Evolutionary conservation across 345 rosid genomes (phyloP), one percentile per base, ranked within the genome.

Genomic region (Sonneratia alba): DNA sequence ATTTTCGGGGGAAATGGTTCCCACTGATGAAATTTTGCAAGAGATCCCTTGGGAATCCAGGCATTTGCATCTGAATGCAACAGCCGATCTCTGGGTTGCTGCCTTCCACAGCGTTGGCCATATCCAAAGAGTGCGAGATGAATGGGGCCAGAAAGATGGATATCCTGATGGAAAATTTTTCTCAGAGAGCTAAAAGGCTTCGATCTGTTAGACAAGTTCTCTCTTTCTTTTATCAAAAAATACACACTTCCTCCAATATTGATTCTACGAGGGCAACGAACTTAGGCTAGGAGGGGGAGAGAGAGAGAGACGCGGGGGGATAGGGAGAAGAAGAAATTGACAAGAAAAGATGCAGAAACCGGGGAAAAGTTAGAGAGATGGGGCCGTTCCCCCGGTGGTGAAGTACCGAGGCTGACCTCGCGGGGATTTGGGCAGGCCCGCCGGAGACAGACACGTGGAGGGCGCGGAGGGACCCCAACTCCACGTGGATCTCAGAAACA

Each of bases 361-460:
- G 36, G 66, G 19, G 38, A 34, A 15, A 62, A 34, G 66, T n/a
- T 32, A 37, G 19, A 34, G 37, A 34, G 66, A 34, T 11, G 16
- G 66, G 66, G 37, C 14, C 24, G 51, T 47, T 47, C 11, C 22
- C 4, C 22, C 4, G 57, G 22, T 47, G 51, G 13, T 7, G 32
- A n/a, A 57, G n/a, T 57, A 7, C 63, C 63, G 3, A 22, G 64
- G 19, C 5, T 11, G 38, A 36, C 66, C 66, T 34, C 37, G 66
- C 6, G 38, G 66, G 59, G 38, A 62, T 24, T 27, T 27, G 66
- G 66, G 38, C 66, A 13, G 70, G 51, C 5, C 2, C 24, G 24
- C 69, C n/a, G 45, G 69, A 66, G 69, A 3, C 13, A 18, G 42
- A 66, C 69, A 66, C 69, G 45, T 66, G 69, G 69, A 66, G 47